phyloP scores from a whole-genome alignment of 1,284 basidiomycete species.

The Ceratobasidium papillatum region DNA sequence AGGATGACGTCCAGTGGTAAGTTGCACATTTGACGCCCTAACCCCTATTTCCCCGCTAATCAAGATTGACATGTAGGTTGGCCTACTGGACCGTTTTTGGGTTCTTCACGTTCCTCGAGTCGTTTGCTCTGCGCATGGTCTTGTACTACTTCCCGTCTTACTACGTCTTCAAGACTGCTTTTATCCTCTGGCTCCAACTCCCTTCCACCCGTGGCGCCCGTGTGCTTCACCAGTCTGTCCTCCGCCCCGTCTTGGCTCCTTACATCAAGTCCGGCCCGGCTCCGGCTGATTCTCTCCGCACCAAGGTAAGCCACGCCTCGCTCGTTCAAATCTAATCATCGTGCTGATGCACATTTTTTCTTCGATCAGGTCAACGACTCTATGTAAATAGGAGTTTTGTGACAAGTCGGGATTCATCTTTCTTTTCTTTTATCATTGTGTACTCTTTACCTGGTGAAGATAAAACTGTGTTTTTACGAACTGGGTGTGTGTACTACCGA shows the following conservation, averaged over 20 bases:
- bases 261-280: slow-evolving; percentile 35
- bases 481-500: slow-evolving; percentile 25
- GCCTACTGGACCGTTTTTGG: slow-evolving; percentile 90
- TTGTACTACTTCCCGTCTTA: slow-evolving; percentile 90
- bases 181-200: slow-evolving; percentile 88
- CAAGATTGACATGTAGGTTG: slow-evolving; percentile 53
- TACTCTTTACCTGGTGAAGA: slow-evolving; percentile 13
- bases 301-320: slow-evolving; percentile 36
- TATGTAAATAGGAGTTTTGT: slow-evolving; percentile 15
- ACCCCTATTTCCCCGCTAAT: slow-evolving; percentile 1
- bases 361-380: slow-evolving; percentile 28
- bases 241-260: slow-evolving; percentile 43
- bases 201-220: slow-evolving; percentile 62
- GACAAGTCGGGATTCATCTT: not conserved
- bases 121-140: slow-evolving; percentile 73
- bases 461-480: slow-evolving; percentile 30
- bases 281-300: slow-evolving; percentile 33
- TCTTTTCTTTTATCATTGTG: slow-evolving; percentile 7
- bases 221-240: slow-evolving; percentile 40
- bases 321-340: not conserved
- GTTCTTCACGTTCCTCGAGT: slow-evolving; percentile 86
- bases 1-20: slow-evolving; percentile 83
- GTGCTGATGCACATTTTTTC: slow-evolving; percentile 1
- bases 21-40: not conserved
- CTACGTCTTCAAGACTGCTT: slow-evolving; percentile 87